Evolutionary conservation across 192 early-diverging fungal species (phyloP).

Genomic region (Diversispora epigaea): DNA sequence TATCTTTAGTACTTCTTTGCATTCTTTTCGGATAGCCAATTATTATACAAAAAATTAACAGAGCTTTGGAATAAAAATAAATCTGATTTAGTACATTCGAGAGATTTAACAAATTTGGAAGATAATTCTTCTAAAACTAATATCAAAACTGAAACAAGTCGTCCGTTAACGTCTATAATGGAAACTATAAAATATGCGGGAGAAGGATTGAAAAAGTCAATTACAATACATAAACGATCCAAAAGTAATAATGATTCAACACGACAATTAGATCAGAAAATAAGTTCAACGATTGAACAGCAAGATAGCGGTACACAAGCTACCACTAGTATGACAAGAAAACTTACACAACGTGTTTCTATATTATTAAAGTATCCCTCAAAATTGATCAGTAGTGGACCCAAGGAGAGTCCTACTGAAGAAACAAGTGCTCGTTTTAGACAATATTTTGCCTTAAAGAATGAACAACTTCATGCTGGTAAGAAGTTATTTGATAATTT

Average conservation of each 20-base stretch:
- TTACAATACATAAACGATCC: no score
- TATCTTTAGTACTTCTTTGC: conserved; percentile 60
- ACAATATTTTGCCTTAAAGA: conserved; percentile 54
- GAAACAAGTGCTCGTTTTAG: conserved; percentile 40
- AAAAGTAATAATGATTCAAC: conserved; percentile 9
- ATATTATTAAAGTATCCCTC: background rate
- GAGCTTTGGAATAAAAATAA: conserved; percentile 27
- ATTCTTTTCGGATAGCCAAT: conserved; percentile 56
- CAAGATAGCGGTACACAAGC: conserved; percentile 2
- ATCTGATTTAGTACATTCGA: background rate
- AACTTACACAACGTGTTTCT: conserved; percentile 31
- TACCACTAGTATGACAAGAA: conserved; percentile 25
- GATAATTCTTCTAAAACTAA: background rate
- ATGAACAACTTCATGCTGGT: conserved; percentile 55
- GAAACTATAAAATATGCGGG: no score
- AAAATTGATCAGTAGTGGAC: background rate
- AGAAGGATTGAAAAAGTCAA: no score
- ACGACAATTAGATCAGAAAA: conserved; percentile 33
- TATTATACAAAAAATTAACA: conserved; percentile 38
- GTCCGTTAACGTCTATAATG: no score
- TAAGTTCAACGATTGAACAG: conserved; percentile 7
- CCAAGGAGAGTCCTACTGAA: conserved; percentile 30
- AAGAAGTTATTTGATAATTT: background rate
- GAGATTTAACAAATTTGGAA: background rate
- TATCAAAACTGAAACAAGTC: conserved; percentile 20